Evolutionary conservation across 2,329 filamentous ascomycete genomes (phyloP), one percentile per base, ranked within the genome.

Genomic region (Tolypocladium ovalisporum): DNA sequence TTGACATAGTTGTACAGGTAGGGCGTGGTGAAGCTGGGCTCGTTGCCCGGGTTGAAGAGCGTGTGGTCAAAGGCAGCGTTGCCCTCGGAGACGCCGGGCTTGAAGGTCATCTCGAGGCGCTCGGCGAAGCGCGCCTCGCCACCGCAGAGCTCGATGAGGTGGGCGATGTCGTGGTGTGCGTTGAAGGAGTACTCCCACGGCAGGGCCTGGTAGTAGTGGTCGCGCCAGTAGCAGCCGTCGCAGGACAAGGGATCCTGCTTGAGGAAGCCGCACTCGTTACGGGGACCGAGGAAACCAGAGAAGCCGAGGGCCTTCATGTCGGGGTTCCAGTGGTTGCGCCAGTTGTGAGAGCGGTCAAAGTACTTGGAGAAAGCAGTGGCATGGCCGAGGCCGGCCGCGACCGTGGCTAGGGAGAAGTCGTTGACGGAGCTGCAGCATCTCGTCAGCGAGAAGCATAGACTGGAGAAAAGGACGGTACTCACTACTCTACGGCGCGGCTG

Each of bases 301-400:
- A 86, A 87, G 4, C 79, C 80, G 0, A 86, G 74, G 0, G 82
- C 81, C 1, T 73, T 75, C 51, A 82, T 76, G 52, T 80, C 67
- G 0, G 77, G 66, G 66, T 89, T 85, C 85, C 85, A 90, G 62
- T 89, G 85, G 64, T 88, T 88, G 19, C 83, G 78, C 87, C 87
- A 90, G 64, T 88, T 85, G 12, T 79, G 75, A 0, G 84, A 86
- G 10, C 86, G 79, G 52, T 78, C 72, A 32, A 88, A 73, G 62
- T 89, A 89, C 56, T 76, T 84, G 3, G 70, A 60, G 4, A 81
- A 79, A 47, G 85, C 81, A 1, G 71, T 70, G 0, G 64, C 57
- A 52, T 79, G 77, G 1, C 75, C 76, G 2, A 88, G 69, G 0
- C 84, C 85, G 1, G 65, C 68, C 3, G 87, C 87, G 13, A 90